Conservation (phyloP, 1,284 basidiomycete genomes). For the Trichosporon sp. region DNA sequence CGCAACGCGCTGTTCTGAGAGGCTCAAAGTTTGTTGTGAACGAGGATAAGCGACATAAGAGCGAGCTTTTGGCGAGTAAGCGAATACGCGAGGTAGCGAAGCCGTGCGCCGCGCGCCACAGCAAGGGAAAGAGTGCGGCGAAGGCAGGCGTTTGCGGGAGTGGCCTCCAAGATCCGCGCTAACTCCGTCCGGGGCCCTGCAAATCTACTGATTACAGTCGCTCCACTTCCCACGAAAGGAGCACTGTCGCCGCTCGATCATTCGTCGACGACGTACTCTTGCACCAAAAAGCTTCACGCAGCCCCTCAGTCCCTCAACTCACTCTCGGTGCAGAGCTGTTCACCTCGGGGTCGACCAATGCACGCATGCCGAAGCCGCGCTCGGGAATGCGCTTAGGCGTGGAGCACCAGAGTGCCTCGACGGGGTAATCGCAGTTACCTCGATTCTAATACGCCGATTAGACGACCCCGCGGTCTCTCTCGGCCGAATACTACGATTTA, state of each 20-base stretch:
- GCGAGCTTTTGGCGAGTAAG: too few relatives aligned
- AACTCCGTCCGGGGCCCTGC: background rate
- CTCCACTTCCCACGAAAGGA: background rate
- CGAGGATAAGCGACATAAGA: too few relatives aligned
- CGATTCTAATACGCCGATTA: background rate
- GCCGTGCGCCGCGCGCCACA: too few relatives aligned
- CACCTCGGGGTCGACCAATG: background rate
- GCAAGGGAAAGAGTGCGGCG: background rate
- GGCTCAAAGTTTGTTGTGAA: too few relatives aligned
- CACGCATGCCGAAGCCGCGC: background rate
- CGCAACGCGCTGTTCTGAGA: too few relatives aligned
- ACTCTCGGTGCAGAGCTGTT: background rate
- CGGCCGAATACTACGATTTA: background rate
- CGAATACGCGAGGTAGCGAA: too few relatives aligned
- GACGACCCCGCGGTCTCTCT: background rate
- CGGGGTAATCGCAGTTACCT: background rate
- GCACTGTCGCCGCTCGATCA: background rate
- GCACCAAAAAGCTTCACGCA: background rate
- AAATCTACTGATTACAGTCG: background rate
- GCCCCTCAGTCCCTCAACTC: background rate
- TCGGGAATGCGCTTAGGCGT: background rate
- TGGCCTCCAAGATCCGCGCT: background rate
- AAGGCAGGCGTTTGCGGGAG: background rate
- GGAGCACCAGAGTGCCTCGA: background rate
- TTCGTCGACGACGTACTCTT: background rate